Evolutionary conservation across 1,284 basidiomycete species (phyloP).

Genomic region (Schizophyllum amplum): DNA sequence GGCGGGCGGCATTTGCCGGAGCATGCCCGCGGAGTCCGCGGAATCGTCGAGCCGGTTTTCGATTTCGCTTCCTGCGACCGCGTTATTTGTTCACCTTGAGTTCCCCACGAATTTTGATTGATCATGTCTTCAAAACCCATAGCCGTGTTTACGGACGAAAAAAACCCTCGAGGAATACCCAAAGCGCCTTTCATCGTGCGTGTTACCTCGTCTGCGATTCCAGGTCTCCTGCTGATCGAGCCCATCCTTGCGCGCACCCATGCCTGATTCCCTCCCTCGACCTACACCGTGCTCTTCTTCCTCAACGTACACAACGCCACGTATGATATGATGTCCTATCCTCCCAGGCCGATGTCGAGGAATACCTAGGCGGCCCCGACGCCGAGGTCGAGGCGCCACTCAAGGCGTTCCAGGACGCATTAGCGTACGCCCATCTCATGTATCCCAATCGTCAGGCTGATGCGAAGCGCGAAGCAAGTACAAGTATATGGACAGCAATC

Average conservation of each 20-base stretch:
- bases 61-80: too few relatives aligned
- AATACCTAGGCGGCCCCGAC: constrained; percentile 78
- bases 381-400: constrained; percentile 76
- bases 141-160: constrained; percentile 36
- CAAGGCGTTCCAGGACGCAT: constrained; percentile 84
- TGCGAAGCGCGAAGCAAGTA: constrained; percentile 69
- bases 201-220: constrained; percentile 13
- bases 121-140: neutral
- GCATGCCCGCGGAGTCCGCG: neutral
- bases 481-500: constrained; percentile 92
- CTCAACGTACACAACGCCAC: neutral
- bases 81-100: neutral
- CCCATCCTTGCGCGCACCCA: neutral
- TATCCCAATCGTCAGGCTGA: constrained; percentile 11
- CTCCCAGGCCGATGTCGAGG: constrained; percentile 64
- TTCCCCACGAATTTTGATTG: neutral
- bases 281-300: constrained; percentile 2
- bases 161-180: constrained; percentile 89
- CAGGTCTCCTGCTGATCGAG: neutral
- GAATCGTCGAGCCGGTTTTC: too few relatives aligned
- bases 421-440: constrained; percentile 57
- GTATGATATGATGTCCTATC: constrained; percentile 2
- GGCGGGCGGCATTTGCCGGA: too few relatives aligned
- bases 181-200: constrained; percentile 91
- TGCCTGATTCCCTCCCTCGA: constrained; percentile 1